Base-by-base conservation (phyloP, 2,329 filamentous ascomycete genomes). In the Volutella citrinella region DNA sequence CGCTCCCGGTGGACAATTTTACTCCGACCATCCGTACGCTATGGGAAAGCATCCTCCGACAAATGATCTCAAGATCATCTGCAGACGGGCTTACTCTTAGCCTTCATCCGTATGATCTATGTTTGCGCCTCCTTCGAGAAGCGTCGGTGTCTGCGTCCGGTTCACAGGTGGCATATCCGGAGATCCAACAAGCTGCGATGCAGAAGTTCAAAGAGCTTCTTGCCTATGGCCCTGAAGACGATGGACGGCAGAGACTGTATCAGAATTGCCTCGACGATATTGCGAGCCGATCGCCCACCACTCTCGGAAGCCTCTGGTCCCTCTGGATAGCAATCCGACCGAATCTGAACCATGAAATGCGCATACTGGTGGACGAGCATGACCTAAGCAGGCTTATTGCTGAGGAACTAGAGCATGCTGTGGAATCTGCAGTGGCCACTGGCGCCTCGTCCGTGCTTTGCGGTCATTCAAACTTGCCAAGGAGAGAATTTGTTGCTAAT, bases 261-360 rank as follows among this genome's bases (percentile, higher is more conserved):
- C 57, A 70, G 28, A 71, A 72, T 33, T 93, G 87, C 55, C 70
- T 89, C 29, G 49, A 72, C 27, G 83, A 91, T 49, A 81, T 94
- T 27, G 68, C 73, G 4, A 64, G 70, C 15, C 80, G 74, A 55
- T 82, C 80, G 3, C 43, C 64, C 9, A 83, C 79, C 11, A 79
- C 82, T 1, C 73, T 85, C 7, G 87, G 87, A 2, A 93, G 86
- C 47, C 72, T 90, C 14, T 83, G 80, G 52, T 81, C 80, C 12
- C 64, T 88, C 28, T 64, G 56, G 31, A 61, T 69, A 27, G 55
- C 78, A 13, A 63, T 75, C n/a, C 63, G 65, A 8, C 62, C 61
- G 14, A 61, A 70, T 22, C 52, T 73, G 22, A 49, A 51, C 4
- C 63, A 61, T 7, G 79, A 84, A 39, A 58, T 87, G 15, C 68